Evolutionary conservation across 192 early-diverging fungal species (phyloP).

Genomic region (Gamsiella multidivaricata): DNA sequence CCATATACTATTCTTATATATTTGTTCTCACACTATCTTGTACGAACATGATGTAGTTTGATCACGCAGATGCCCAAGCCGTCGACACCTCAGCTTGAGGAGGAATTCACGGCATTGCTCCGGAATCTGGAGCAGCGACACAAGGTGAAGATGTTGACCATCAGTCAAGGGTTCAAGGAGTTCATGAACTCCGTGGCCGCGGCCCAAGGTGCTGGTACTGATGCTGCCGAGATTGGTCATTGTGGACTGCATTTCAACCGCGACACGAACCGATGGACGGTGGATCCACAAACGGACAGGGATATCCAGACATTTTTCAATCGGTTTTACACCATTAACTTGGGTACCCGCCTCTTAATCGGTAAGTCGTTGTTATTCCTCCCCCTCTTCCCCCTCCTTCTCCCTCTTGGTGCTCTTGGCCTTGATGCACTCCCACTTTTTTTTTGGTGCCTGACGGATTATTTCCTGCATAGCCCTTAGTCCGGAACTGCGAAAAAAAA

Average conservation of each 20-base stretch:
- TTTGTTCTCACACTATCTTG: too few species aligned
- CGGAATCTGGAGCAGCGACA: constrained; percentile 44
- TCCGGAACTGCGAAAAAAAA: too few species aligned
- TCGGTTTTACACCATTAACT: constrained; percentile 69
- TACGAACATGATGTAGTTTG: too few species aligned
- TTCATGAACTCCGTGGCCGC: constrained; percentile 6
- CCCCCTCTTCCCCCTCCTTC: too few species aligned
- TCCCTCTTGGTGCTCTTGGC: too few species aligned
- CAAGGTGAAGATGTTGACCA: constrained; percentile 42
- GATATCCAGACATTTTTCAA: constrained; percentile 67
- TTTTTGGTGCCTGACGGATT: not conserved
- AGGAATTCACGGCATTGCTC: constrained; percentile 43
- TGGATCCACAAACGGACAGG: constrained; percentile 57
- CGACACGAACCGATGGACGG: constrained; percentile 45
- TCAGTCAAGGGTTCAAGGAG: constrained; percentile 47
- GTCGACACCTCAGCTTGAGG: constrained; percentile 47
- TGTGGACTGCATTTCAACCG: not conserved
- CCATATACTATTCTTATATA: constrained; percentile 23
- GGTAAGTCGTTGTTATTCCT: constrained; percentile 20
- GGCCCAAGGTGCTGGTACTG: not conserved
- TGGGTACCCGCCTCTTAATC: constrained; percentile 71
- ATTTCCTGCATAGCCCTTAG: too few species aligned
- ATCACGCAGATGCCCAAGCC: constrained; percentile 56
- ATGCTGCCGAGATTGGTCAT: not conserved
- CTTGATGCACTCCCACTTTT: too few species aligned